Conservation (phyloP, 495 filamentous ascomycete species). For the Neurospora sp. region DNA sequence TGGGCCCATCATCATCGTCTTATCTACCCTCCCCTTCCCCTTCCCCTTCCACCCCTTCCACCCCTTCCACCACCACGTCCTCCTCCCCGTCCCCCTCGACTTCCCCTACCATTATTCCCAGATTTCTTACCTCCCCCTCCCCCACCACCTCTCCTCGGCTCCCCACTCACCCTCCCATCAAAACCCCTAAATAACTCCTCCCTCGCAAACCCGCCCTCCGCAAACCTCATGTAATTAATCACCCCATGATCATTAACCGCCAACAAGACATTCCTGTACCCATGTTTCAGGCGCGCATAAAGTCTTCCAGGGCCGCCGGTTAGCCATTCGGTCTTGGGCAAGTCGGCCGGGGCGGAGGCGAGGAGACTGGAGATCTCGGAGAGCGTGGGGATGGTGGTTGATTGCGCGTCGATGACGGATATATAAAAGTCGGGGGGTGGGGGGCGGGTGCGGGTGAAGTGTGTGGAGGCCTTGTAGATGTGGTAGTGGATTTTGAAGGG, state of each 20-base stretch:
- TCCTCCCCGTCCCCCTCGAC: constrained; percentile 10
- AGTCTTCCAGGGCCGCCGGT: constrained; percentile 28
- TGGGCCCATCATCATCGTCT: not conserved
- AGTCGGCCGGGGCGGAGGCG: constrained; percentile 54
- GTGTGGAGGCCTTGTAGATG: constrained; percentile 59
- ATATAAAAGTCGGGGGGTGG: constrained; percentile 64
- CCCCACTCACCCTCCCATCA: constrained; percentile 25
- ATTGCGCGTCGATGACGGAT: constrained; percentile 51
- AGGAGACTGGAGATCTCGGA: constrained; percentile 60
- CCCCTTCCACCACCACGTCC: not conserved
- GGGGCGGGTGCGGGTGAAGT: constrained; percentile 65
- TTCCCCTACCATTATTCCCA: constrained; percentile 10
- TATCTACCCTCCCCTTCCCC: not conserved
- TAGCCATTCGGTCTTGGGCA: constrained; percentile 39
- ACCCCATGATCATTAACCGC: constrained; percentile 86
- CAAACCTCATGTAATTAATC: constrained; percentile 73
- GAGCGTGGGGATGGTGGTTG: constrained; percentile 56
- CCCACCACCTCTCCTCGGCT: constrained; percentile 33
- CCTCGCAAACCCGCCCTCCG: constrained; percentile 67
- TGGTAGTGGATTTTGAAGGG: constrained; percentile 67
- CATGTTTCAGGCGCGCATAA: constrained; percentile 70
- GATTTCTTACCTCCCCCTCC: constrained; percentile 26
- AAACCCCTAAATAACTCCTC: constrained; percentile 57
- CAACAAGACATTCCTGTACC: constrained; percentile 71
- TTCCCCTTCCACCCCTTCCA: not conserved